A percentile compares a stretch with the other conserved stretches of the same genome.
phyloP scores from a whole-genome alignment of 2,329 filamentous ascomycete species.

The Penicillium sp. region DNA sequence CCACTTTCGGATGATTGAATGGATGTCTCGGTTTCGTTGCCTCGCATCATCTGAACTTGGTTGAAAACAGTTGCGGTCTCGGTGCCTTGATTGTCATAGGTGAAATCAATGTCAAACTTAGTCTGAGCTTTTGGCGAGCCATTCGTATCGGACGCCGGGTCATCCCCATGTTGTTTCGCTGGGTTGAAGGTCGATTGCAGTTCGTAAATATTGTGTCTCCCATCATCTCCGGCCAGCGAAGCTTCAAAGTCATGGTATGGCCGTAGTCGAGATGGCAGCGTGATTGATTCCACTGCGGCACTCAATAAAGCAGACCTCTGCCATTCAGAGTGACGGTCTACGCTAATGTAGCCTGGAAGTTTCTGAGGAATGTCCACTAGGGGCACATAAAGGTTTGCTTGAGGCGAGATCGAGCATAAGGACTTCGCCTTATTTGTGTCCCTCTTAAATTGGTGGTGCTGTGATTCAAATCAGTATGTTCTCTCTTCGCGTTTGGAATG shows the following conservation, averaged over 20 bases:
- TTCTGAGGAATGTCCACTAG: conserved; percentile 64
- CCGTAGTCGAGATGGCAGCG: conserved; percentile 68
- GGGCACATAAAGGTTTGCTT: conserved; percentile 78
- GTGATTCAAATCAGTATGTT: conserved; percentile 12
- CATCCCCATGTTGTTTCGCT: conserved; percentile 15
- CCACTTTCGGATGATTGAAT: conserved; percentile 17
- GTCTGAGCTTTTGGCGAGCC: conserved; percentile 27
- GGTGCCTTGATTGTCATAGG: conserved; percentile 33
- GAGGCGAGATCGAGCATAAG: conserved; percentile 67
- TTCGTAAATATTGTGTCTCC: conserved; percentile 78
- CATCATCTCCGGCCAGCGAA: conserved; percentile 60
- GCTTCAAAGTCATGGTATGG: conserved; percentile 43
- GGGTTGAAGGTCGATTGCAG: conserved; percentile 67
- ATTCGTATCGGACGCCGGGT: conserved; percentile 14
- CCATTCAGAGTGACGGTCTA: conserved; percentile 73
- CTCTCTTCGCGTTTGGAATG: conserved; percentile 6
- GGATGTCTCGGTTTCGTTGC: conserved; percentile 21
- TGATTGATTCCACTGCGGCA: conserved; percentile 76
- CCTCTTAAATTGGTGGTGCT: conserved; percentile 64
- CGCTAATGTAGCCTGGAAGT: conserved; percentile 60
- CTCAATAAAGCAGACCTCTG: conserved; percentile 76
- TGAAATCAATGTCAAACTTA: conserved; percentile 47
- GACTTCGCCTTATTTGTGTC: conserved; percentile 75
- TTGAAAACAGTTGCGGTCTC: conserved; percentile 40
- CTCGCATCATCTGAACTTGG: conserved; percentile 41